phyloP scores from a whole-genome alignment of 2,329 filamentous ascomycete species.

The Aureobasidium namibiae region DNA sequence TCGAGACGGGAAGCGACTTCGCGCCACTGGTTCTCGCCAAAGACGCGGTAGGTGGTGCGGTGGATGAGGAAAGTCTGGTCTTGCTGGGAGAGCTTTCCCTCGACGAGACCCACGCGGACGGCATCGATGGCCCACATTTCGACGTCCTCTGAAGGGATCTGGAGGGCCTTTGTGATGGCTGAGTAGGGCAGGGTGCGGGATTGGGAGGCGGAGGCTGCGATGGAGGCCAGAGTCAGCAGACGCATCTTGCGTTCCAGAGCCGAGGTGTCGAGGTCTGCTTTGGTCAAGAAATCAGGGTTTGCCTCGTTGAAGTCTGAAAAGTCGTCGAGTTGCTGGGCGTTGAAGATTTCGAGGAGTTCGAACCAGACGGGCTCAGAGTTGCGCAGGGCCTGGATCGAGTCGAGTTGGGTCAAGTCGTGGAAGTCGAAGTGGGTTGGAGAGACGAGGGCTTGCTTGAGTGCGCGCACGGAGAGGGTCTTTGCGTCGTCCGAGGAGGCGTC shows the following conservation, averaged over 20 bases:
- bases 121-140: slow-evolving; percentile 99
- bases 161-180: slow-evolving; percentile 74
- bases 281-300: slow-evolving; percentile 76
- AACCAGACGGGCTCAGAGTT: slow-evolving; percentile 78
- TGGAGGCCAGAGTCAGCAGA: slow-evolving; percentile 81
- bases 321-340: slow-evolving; percentile 87
- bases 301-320: slow-evolving; percentile 93
- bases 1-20: slow-evolving; percentile 86
- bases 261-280: slow-evolving; percentile 61
- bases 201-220: slow-evolving; percentile 68
- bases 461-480: slow-evolving; percentile 52
- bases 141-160: slow-evolving; percentile 74
- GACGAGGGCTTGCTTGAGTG: slow-evolving; percentile 58
- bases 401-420: slow-evolving; percentile 60
- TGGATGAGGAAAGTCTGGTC: slow-evolving; percentile 92
- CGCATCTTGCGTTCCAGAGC: slow-evolving; percentile 91
- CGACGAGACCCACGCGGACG: slow-evolving; percentile 88
- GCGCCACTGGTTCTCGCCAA: slow-evolving; percentile 96
- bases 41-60: slow-evolving; percentile 91
- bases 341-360: slow-evolving; percentile 91
- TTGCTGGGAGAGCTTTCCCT: slow-evolving; percentile 91
- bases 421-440: slow-evolving; percentile 63
- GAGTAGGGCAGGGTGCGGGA: slow-evolving; percentile 83
- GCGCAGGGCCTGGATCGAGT: slow-evolving; percentile 76
- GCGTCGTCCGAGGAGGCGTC: slow-evolving; percentile 47